phyloP scores from a whole-genome alignment of 805 yeast genomes.

The Danielozyma ontarioensis region DNA sequence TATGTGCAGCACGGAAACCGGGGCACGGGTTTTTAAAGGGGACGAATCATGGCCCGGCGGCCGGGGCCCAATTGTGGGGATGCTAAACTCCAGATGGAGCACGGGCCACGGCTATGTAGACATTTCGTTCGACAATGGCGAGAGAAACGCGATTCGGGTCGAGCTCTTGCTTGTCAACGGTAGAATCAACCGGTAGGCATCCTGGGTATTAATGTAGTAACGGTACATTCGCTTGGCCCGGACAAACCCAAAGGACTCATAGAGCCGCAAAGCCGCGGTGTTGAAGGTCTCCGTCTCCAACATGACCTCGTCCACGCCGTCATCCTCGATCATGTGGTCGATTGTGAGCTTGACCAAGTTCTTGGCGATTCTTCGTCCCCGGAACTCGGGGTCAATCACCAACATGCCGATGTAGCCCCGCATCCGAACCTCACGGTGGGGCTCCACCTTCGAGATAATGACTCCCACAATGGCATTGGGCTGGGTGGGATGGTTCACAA shows the following conservation, averaged over 20 bases:
- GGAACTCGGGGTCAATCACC: constrained; percentile 65
- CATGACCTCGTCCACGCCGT: constrained; percentile 82
- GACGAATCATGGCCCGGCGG: too few species aligned
- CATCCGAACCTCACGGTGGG: constrained; percentile 64
- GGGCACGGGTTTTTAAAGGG: too few species aligned
- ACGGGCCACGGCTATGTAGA: too few species aligned
- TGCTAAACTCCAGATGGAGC: too few species aligned
- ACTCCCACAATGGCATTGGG: constrained; percentile 59
- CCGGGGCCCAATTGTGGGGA: too few species aligned
- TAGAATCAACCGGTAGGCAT: constrained; percentile 81
- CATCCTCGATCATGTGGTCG: constrained; percentile 53
- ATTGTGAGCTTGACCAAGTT: constrained; percentile 59
- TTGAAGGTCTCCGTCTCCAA: constrained; percentile 90
- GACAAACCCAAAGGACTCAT: constrained; percentile 73
- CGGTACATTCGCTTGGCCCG: constrained; percentile 72
- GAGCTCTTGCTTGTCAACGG: constrained; percentile 60
- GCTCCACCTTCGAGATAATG: constrained; percentile 75
- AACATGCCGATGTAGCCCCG: constrained; percentile 97
- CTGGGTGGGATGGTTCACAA: constrained; percentile 35
- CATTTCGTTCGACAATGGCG: too few species aligned
- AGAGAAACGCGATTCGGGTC: constrained; percentile 52
- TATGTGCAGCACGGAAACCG: too few species aligned
- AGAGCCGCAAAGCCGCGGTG: constrained; percentile 59
- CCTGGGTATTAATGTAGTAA: constrained; percentile 88
- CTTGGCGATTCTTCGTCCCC: constrained; percentile 84